Base-by-base conservation (phyloP, 2,329 filamentous ascomycete species). In the Fusarium sublunatum region DNA sequence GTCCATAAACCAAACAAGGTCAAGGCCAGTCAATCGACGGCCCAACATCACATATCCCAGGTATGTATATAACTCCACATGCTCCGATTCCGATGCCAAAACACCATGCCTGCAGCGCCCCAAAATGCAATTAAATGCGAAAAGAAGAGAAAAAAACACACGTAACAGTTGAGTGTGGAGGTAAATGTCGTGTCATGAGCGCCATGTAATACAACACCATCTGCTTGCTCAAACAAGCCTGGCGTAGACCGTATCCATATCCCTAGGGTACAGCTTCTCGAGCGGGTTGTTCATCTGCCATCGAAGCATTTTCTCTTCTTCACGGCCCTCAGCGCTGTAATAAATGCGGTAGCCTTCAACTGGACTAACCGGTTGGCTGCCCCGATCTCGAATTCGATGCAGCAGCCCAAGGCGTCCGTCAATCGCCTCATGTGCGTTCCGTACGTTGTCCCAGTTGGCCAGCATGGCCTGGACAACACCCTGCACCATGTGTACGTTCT, bases 401-500 rank as follows among this genome's bases (percentile, higher is more conserved):
- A 81, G 53, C 52, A 70, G 69, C 47, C 73, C 74, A 13, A 79
- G 56, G 3, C 78, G 75, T 25, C 68, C 66, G 25, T 78, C 74
- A 40, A 88, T 80, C 3, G 79, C 77, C 28, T 80, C 77, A 12
- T 79, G 78, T 49, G 88, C 82, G 22, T 76, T 76, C 35, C 79
- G 76, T 3, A 84, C 83, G 54, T 83, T 85, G 38, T 83, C 81
- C 89, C 89, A 91, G 63, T 84, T 82, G 4, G 74, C 76, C 4
- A 81, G 79, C 32, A 90, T 77, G 50, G 86, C 80, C 13, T 85
- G 82, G 15, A 91, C 74, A 11, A 84, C 81, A 7, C 80, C 77
- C 32, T 86, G 74, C 0, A 83, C 84, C 29, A 82, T 79, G 15
- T 78, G 75, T 45, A 90, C 81, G 10, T 82, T 80, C 9, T 83